phyloP scores from a whole-genome alignment of 2,329 filamentous ascomycete genomes.

The Fusarium annulatum region DNA sequence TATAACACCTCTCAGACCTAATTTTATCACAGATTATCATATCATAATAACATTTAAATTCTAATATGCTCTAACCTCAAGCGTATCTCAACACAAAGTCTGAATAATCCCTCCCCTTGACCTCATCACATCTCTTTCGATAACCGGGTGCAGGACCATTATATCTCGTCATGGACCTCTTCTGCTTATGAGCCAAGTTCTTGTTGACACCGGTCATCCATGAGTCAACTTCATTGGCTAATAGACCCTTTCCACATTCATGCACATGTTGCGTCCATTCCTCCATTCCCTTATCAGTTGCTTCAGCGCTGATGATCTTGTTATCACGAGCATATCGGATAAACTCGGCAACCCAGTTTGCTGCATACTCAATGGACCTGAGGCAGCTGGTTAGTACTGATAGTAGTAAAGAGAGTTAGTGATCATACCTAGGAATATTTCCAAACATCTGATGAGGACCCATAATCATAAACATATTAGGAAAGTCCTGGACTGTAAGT shows the following conservation, averaged over 20 bases:
- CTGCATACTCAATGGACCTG: slow-evolving; percentile 54
- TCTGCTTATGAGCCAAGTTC: slow-evolving; percentile 59
- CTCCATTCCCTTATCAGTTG: slow-evolving; percentile 53
- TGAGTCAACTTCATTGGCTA: slow-evolving; percentile 54
- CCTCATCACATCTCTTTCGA: slow-evolving; percentile 51
- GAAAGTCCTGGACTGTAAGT: slow-evolving; percentile 54
- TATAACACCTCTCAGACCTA: not conserved
- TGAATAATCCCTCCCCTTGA: slow-evolving; percentile 44
- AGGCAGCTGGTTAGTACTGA: not conserved
- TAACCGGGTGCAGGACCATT: slow-evolving; percentile 58
- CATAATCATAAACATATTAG: slow-evolving; percentile 62
- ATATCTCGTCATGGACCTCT: slow-evolving; percentile 59
- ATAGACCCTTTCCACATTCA: slow-evolving; percentile 55
- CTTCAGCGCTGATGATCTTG: slow-evolving; percentile 51
- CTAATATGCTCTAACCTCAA: not conserved
- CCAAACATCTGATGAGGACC: slow-evolving; percentile 58
- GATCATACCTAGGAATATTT: slow-evolving; percentile 51
- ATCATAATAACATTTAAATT: not conserved
- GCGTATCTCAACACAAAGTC: slow-evolving; percentile 21
- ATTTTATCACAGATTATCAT: accelerated
- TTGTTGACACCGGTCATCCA: slow-evolving; percentile 68
- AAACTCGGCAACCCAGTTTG: slow-evolving; percentile 51
- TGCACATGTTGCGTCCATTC: slow-evolving; percentile 62
- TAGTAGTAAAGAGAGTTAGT: accelerated
- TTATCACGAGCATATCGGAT: slow-evolving; percentile 49